Percentiles rank a stretch among this genome's conserved stretches.
Conservation (phyloP, 345 rosid species). For the Euclidium syriacum region DNA sequence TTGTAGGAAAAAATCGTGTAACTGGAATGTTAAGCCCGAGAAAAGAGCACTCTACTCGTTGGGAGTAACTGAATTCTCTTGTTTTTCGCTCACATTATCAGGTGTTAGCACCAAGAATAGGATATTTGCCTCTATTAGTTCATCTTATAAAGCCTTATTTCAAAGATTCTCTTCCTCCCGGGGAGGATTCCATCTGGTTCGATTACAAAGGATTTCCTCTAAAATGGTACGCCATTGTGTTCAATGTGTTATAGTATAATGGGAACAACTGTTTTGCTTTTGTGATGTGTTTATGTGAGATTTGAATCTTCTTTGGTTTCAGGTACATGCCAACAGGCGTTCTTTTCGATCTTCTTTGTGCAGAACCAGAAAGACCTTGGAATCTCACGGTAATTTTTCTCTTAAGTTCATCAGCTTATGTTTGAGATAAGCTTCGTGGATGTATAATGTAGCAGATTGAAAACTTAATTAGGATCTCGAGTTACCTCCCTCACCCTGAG, state of each 20-base stretch:
- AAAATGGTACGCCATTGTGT: constrained; percentile 48
- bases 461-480: background rate
- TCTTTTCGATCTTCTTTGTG: constrained; percentile 85
- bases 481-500: background rate
- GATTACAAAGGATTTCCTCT: constrained; percentile 88
- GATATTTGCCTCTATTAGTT: constrained; percentile 72
- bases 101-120: constrained; percentile 77
- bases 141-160: constrained; percentile 70
- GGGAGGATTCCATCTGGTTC: constrained; percentile 81
- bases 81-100: background rate
- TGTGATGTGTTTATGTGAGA: background rate
- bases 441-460: background rate
- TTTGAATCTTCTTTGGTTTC: constrained; percentile 11
- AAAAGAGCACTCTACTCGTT: background rate
- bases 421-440: background rate
- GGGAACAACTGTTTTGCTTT: background rate
- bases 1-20: background rate
- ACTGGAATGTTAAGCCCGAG: background rate
- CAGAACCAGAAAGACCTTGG: constrained; percentile 94
- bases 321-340: constrained; percentile 94
- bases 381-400: constrained; percentile 64
- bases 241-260: background rate
- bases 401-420: background rate
- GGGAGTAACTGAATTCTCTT: background rate
- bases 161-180: constrained; percentile 81